Percentiles rank a stretch among this genome's conserved stretches.
phyloP scores from a whole-genome alignment of 1,139 yeast genomes.

The Yamadazyma atlantica region DNA sequence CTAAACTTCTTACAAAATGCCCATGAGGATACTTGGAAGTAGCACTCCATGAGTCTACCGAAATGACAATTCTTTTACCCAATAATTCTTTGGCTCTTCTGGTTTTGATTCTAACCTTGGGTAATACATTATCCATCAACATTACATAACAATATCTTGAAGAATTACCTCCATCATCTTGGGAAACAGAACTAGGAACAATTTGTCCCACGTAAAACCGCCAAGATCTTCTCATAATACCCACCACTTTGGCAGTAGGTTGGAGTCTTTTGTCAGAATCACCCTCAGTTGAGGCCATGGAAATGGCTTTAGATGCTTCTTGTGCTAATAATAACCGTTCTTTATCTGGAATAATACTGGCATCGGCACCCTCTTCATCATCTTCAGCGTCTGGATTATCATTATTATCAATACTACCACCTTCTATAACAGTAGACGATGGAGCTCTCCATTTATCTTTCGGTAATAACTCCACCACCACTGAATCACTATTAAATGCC shows the following conservation, averaged over 20 bases:
- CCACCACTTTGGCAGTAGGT: conserved; percentile 93
- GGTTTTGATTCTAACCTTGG: conserved; percentile 83
- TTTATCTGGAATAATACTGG: conserved; percentile 61
- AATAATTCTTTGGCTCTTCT: conserved; percentile 78
- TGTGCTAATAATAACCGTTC: conserved; percentile 75
- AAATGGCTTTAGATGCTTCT: conserved; percentile 67
- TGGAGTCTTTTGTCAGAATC: conserved; percentile 49
- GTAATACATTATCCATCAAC: conserved; percentile 86
- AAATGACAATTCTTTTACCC: conserved; percentile 87
- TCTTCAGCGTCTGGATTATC: conserved; percentile 60
- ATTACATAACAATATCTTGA: conserved; percentile 80
- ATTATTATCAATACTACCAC: conserved; percentile 59
- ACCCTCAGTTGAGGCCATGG: conserved; percentile 25
- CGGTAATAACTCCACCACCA: conserved; percentile 87
- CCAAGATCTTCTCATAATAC: conserved; percentile 90
- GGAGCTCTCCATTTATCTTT: conserved; percentile 88
- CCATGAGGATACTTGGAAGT: conserved; percentile 89
- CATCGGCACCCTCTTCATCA: conserved; percentile 36
- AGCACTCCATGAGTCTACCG: conserved; percentile 90
- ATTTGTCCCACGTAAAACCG: conserved; percentile 94
- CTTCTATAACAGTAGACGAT: conserved; percentile 75
- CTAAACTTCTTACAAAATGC: conserved; percentile 87
- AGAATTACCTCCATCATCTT: conserved; percentile 54
- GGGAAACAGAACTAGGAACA: conserved; percentile 72
- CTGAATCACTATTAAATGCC: conserved; percentile 89